Evolutionary conservation across 129 eudicot genomes (phyloP).

Genomic region (Arctium lappa): DNA sequence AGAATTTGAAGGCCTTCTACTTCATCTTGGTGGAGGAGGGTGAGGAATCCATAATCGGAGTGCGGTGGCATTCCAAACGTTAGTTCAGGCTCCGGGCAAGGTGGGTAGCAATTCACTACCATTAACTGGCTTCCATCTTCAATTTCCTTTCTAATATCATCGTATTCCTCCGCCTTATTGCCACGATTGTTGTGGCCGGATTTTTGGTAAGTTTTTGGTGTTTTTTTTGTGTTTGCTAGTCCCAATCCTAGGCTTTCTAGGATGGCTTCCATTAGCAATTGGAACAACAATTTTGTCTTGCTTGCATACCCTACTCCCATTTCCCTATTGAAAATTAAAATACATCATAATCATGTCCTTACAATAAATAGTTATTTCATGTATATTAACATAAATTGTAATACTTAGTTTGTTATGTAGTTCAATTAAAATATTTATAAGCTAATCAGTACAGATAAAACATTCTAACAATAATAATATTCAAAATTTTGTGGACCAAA

Average conservation of each 20-base stretch:
- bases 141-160: constrained; percentile 36
- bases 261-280: constrained; percentile 53
- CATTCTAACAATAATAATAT: neutral
- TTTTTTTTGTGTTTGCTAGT: constrained; percentile 11
- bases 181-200: neutral
- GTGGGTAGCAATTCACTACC: constrained; percentile 65
- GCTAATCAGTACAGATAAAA: neutral
- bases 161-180: constrained; percentile 7
- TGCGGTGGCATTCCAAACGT: constrained; percentile 87
- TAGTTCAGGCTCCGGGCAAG: constrained; percentile 79
- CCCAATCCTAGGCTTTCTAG: constrained; percentile 57
- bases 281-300: constrained; percentile 48
- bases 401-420: neutral
- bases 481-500: neutral
- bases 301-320: constrained; percentile 52
- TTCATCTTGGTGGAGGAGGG: constrained; percentile 73
- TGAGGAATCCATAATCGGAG: constrained; percentile 80
- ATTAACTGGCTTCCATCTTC: constrained; percentile 72
- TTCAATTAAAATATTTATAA: too few relatives aligned
- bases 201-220: constrained; percentile 10
- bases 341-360: neutral
- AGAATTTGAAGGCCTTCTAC: constrained; percentile 66
- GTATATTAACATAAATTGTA: neutral
- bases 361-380: neutral
- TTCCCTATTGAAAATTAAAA: constrained; percentile 32